These are phyloP conservation scores for Linum tenue DNA, from an alignment of 345 rosid species.

Conservation along the genomic window DNA sequence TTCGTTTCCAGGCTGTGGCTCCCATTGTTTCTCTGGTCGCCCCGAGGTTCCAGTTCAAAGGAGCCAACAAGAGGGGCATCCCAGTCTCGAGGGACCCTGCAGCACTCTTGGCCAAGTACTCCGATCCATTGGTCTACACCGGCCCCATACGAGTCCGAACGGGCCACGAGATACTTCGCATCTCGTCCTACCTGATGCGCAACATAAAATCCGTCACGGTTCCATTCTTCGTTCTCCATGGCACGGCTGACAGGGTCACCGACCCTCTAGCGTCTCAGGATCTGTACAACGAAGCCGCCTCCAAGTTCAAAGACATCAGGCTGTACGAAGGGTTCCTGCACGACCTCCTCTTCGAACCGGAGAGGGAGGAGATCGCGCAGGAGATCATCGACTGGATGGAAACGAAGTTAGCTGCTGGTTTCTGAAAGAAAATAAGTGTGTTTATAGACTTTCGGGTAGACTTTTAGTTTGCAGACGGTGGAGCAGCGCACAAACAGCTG, in stretches of 20 bases:
- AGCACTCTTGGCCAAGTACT: conserved; percentile 77
- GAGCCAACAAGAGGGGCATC: conserved; percentile 95
- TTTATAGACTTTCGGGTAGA: conserved; percentile 5
- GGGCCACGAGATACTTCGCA: conserved; percentile 84
- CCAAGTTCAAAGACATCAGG: conserved; percentile 70
- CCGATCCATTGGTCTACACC: conserved; percentile 92
- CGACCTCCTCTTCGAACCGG: conserved; percentile 90
- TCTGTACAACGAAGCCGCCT: conserved; percentile 67
- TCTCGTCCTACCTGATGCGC: conserved; percentile 60
- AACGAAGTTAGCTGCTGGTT: conserved; percentile 34
- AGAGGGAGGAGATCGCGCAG: conserved; percentile 65
- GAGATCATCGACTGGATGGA: conserved; percentile 88
- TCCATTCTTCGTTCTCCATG: conserved; percentile 91
- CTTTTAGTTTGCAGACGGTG: background rate
- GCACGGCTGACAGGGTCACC: conserved; percentile 84
- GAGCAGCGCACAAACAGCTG: too few relatives aligned
- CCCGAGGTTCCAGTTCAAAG: conserved; percentile 86
- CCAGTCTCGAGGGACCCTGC: conserved; percentile 94
- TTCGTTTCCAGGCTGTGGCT: conserved; percentile 60
- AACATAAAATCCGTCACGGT: conserved; percentile 57
- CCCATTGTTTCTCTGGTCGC: conserved; percentile 75
- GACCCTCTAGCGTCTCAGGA: conserved; percentile 89
- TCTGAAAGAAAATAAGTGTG: background rate
- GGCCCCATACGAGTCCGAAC: conserved; percentile 96
- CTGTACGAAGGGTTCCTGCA: conserved; percentile 93